Base-by-base conservation (phyloP, 345 rosid species). In the Populus pruinosa region DNA sequence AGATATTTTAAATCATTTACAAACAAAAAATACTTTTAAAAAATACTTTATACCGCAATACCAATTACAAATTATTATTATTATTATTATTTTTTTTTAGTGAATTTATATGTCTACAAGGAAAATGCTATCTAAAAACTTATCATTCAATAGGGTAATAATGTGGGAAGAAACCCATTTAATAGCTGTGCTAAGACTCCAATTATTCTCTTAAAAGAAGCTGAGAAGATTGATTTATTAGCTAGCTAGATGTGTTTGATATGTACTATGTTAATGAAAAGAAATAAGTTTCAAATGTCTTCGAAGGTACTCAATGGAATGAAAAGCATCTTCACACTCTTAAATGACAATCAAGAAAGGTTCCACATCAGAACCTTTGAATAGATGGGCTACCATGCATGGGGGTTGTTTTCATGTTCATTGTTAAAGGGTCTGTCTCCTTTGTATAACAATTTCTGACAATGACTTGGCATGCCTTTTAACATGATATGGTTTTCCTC, bases 301-400 rank as follows among this genome's bases (percentile, higher is more conserved):
- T 55, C 62, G 12, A 7, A 23, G 25, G 8, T 21, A 55, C 62
- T 55, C 25, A 8, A 8, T 9, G 29, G 27, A 8, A 56, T 56
- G 63, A 59, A 59, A 59, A 59, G 63, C 63, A 56, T 21, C 62
- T 10, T 23, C 62, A 2, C 62, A 2, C 62, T 56, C 63, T n/a
- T 9, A 59, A 59, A 59, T 9, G 29, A n/a, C 63, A n/a, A n/a
- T n/a, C 63, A n/a, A 9, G 29, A 59, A 59, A 59, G 63, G 41
- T 8, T 38, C 16, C 44, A 67, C 35, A 35, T 67, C 44, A 33
- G 23, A 31, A 16, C 70, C n/a, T 23, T 27, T 64, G 69, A 27
- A 64, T 0, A 38, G 70, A 78, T 70, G 79, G 78, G 72, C 1
- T 65, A 70, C 76, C 79, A 44, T 75, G 72, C 73, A 76, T 27